These are phyloP conservation scores for Chrysanthemum makinoi DNA, from an alignment of 129 eudicot species.

Conservation along the genomic window DNA sequence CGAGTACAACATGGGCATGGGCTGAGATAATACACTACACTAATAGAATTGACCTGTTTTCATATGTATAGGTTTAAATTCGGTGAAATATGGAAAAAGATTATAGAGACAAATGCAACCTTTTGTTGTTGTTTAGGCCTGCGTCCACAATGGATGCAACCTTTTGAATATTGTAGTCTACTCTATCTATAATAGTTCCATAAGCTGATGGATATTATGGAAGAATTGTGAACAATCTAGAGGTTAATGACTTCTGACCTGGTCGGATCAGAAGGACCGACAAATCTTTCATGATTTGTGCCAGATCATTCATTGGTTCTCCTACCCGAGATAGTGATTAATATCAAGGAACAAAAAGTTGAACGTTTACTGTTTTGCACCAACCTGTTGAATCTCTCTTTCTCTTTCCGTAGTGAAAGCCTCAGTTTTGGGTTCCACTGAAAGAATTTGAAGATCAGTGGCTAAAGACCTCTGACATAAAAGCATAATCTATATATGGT, in stretches of 20 bases:
- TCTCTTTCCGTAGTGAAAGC: constrained; percentile 72
- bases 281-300: constrained; percentile 87
- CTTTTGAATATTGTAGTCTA: constrained; percentile 81
- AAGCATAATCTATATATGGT: constrained; percentile 21
- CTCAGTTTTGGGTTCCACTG: constrained; percentile 67
- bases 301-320: constrained; percentile 77
- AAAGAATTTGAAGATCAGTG: constrained; percentile 34
- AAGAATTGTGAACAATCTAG: neutral
- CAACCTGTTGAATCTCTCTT: constrained; percentile 74
- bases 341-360: too few species aligned
- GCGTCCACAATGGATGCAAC: constrained; percentile 77
- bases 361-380: neutral
- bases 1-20: too few species aligned
- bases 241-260: constrained; percentile 38
- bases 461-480: constrained; percentile 76
- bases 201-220: neutral
- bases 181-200: constrained; percentile 84
- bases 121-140: constrained; percentile 80
- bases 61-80: neutral
- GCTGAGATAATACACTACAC: too few species aligned
- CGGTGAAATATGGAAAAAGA: neutral
- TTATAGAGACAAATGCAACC: constrained; percentile 35
- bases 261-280: constrained; percentile 80
- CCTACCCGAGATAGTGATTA: constrained; percentile 39
- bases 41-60: too few species aligned